Base-by-base conservation (phyloP, 2,329 filamentous ascomycete species). In the Hypoxylon rubiginosum region DNA sequence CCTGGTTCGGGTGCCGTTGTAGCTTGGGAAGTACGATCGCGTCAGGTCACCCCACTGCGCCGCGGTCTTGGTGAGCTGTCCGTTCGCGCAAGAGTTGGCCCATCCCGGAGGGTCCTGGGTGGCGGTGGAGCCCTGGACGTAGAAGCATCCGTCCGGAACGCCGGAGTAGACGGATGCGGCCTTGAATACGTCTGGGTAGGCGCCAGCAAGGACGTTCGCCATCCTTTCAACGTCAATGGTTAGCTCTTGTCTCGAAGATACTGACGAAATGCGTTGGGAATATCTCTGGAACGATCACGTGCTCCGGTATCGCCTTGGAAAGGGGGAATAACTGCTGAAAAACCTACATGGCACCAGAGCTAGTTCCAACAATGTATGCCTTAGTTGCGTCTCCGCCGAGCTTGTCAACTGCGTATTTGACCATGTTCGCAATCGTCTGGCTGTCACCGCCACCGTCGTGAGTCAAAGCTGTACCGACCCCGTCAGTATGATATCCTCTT, bases 31-130 rank as follows among this genome's bases (percentile, higher is more conserved):
- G 80, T 85, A 86, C 13, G 78, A 75, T 54, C 74, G 70, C 0
- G 80, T 80, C 26, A 78, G 72, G 56, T 81, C 76, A 15, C 79
- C 79, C 82, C 83, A 84, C 50, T 78, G 73, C 39, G 73, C 58
- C 10, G 79, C 79, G 0, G 80, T 81, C 56, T 79, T 76, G 28
- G 79, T 80, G 60, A 80, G 77, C 69, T 84, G 78, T 5, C 87
- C 87, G 28, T 81, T 77, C 1, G 86, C 81, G 73, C 87, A 89
- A 5, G 82, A 80, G 64, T 80, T 82, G 78, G 87, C 87, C 86
- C 87, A 88, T 49, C 77, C 79, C 5, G 79, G 74, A 5, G 75
- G 75, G 39, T 77, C 75, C 8, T 82, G 57, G 77, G 73, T 74
- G 24, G 73, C 81, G 0, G 81, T 81, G 15, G 79, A 73, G 15